Percentiles rank a stretch among this genome's conserved stretches.
Evolutionary conservation across 2,329 filamentous ascomycete species (phyloP).

Genomic region (Ceratocystis papillata): DNA sequence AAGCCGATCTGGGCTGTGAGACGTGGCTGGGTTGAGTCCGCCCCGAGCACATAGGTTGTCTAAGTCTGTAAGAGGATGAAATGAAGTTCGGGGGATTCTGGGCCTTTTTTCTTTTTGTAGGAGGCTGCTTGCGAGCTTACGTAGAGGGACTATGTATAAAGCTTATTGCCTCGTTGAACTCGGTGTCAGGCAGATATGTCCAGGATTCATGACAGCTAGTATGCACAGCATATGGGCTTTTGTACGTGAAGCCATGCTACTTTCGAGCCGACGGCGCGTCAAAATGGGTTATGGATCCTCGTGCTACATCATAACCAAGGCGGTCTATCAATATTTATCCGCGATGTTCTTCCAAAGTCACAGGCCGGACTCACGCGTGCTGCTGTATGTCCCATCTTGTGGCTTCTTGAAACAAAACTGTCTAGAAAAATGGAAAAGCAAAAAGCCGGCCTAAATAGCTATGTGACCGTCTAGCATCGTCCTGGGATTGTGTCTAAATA

Average conservation of each 20-base stretch:
- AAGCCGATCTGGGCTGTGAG: not conserved
- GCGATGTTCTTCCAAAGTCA: not conserved
- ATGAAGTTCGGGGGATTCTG: not conserved
- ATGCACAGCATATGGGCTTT: not conserved
- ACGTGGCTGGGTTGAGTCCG: not conserved
- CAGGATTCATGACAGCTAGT: not conserved
- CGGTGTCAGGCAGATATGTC: not conserved
- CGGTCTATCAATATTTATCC: not conserved
- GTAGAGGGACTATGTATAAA: not conserved
- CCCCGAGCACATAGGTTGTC: not conserved
- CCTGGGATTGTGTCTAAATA: not conserved
- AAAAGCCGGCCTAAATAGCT: not conserved
- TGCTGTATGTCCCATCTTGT: not conserved
- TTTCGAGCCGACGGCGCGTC: not conserved
- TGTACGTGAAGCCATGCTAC: not conserved
- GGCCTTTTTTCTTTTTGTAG: not conserved
- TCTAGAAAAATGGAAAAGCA: not conserved
- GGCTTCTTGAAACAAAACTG: slow-evolving; percentile 4
- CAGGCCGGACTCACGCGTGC: not conserved
- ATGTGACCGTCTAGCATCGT: not conserved
- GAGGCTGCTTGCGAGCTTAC: not conserved
- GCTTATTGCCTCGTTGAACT: not conserved
- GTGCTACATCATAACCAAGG: not conserved
- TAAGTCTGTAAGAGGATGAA: not conserved
- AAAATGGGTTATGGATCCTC: not conserved